A percentile compares a stretch with the other conserved stretches of the same genome.
These are phyloP conservation scores for Sphaerulina populicola DNA, from an alignment of 2,329 filamentous ascomycete genomes.

Conservation along the genomic window DNA sequence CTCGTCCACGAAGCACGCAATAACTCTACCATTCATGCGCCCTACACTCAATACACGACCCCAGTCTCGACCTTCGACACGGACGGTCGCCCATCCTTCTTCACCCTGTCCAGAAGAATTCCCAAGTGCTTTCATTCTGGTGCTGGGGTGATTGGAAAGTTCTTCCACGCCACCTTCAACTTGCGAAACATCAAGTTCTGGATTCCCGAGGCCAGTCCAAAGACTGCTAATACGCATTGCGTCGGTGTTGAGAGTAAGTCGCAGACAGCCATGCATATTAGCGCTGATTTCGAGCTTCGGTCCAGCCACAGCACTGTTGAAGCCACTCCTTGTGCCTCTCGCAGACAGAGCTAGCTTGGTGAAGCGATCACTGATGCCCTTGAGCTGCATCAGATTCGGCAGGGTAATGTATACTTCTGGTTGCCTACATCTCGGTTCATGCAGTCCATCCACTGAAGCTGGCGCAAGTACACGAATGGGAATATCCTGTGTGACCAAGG, in stretches of 20 bases:
- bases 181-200: slow-evolving; percentile 71
- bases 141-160: slow-evolving; percentile 72
- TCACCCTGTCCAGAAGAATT: slow-evolving; percentile 57
- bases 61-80: slow-evolving; percentile 92
- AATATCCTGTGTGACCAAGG: slow-evolving; percentile 88
- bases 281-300: slow-evolving; percentile 77
- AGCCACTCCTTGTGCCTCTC: slow-evolving; percentile 34
- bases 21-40: slow-evolving; percentile 77
- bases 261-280: slow-evolving; percentile 87
- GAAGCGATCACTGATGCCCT: slow-evolving; percentile 90
- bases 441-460: slow-evolving; percentile 78
- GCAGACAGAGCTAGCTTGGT: slow-evolving; percentile 62
- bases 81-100: slow-evolving; percentile 77
- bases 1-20: slow-evolving; percentile 79
- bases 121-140: slow-evolving; percentile 57
- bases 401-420: slow-evolving; percentile 91
- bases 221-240: slow-evolving; percentile 74
- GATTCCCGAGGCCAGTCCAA: slow-evolving; percentile 81
- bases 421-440: slow-evolving; percentile 83
- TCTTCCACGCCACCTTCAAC: slow-evolving; percentile 56
- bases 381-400: slow-evolving; percentile 77
- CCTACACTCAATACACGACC: slow-evolving; percentile 88
- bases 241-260: slow-evolving; percentile 72
- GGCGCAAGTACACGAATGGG: slow-evolving; percentile 85
- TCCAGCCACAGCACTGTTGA: slow-evolving; percentile 25